Evolutionary conservation across 495 filamentous ascomycete species (phyloP).

Genomic region (Penicillium alfredii): DNA sequence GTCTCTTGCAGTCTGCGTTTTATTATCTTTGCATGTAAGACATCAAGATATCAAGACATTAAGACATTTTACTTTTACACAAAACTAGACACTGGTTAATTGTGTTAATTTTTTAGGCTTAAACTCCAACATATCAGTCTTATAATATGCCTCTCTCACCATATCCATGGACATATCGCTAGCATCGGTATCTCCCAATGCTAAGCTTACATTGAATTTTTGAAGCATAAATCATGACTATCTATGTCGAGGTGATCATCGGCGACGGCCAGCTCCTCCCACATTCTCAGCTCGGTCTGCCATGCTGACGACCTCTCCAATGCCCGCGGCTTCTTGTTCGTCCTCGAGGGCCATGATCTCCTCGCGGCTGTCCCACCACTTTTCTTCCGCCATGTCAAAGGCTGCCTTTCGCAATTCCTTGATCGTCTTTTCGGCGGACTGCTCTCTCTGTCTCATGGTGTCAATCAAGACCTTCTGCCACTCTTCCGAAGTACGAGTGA

Average conservation of each 20-base stretch:
- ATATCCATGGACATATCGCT: no score
- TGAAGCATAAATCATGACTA: no score
- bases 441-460: slow-evolving; percentile 52
- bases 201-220: no score
- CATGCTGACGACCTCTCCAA: slow-evolving; percentile 88
- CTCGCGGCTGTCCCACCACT: slow-evolving; percentile 98
- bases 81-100: no score
- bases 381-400: slow-evolving; percentile 84
- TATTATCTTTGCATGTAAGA: no score
- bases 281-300: slow-evolving; percentile 57
- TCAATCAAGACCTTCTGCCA: slow-evolving; percentile 86
- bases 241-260: slow-evolving; percentile 30
- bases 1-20: no score
- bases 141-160: no score
- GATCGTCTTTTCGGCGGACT: slow-evolving; percentile 52
- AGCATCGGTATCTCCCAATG: no score
- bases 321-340: slow-evolving; percentile 92
- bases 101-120: no score
- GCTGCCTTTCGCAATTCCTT: slow-evolving; percentile 90
- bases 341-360: slow-evolving; percentile 91
- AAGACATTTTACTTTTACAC: no score
- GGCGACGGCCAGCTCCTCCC: slow-evolving; percentile 53
- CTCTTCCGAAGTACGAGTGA: slow-evolving; percentile 73
- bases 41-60: no score
- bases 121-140: no score